Percentiles rank a stretch among this genome's conserved stretches.
These are phyloP conservation scores for Berkeleyomyces basicola DNA, from an alignment of 2,329 filamentous ascomycete species.

Conservation along the genomic window DNA sequence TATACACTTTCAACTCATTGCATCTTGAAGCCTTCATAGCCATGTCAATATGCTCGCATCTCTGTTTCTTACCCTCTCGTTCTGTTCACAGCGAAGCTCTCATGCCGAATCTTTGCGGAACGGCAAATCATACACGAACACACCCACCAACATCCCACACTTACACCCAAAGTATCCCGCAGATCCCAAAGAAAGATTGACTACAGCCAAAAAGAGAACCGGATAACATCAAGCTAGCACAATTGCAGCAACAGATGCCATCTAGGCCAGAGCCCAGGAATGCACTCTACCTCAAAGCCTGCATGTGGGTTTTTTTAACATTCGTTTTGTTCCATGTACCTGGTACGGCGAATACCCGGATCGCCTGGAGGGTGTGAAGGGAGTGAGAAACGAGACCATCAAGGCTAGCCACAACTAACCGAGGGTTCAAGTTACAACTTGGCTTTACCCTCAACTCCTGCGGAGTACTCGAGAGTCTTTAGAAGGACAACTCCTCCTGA, in stretches of 20 bases:
- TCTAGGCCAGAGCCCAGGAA: not conserved
- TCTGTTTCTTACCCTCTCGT: not conserved
- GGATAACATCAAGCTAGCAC: not conserved
- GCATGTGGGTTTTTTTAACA: not conserved
- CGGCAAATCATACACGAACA: not conserved
- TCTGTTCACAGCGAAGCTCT: not conserved
- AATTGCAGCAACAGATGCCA: not conserved
- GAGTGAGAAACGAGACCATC: not conserved
- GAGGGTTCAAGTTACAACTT: not conserved
- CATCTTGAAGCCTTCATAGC: not conserved
- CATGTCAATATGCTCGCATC: not conserved
- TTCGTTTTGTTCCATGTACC: not conserved
- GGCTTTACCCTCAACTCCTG: not conserved
- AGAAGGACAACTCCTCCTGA: no score
- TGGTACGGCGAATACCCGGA: not conserved
- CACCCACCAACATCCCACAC: not conserved
- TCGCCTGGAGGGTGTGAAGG: not conserved
- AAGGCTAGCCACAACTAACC: not conserved
- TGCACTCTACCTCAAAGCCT: not conserved
- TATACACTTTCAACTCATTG: not conserved
- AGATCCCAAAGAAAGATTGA: not conserved
- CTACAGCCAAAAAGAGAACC: not conserved
- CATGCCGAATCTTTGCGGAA: not conserved
- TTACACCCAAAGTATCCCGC: not conserved
- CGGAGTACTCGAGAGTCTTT: not conserved